phyloP scores from a whole-genome alignment of 1,284 basidiomycete species.

The Irpex rosettiformis region DNA sequence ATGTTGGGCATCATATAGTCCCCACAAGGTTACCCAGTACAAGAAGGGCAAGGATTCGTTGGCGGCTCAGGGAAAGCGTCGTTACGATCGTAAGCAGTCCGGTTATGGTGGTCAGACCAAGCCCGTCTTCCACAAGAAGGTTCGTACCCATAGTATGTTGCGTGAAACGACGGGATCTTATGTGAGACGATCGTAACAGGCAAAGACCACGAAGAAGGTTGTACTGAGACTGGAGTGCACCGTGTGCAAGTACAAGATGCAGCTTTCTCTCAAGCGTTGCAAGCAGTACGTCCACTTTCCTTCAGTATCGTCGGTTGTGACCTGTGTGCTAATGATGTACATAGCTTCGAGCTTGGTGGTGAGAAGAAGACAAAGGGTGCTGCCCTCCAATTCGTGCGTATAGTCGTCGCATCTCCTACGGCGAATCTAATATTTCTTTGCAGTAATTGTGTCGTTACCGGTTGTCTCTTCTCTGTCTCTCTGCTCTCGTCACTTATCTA shows the following conservation, averaged over 20 bases:
- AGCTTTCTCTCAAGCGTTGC: constrained; percentile 95
- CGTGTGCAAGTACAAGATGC: constrained; percentile 98
- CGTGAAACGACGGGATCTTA: not conserved
- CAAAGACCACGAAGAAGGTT: constrained; percentile 99
- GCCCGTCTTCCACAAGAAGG: constrained; percentile 99
- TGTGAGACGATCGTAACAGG: constrained; percentile 40
- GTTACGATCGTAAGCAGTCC: constrained; percentile 98
- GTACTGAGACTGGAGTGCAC: constrained; percentile 98
- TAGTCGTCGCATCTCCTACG: not conserved
- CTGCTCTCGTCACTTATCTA: constrained; percentile 17
- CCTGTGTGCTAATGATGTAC: constrained; percentile 19
- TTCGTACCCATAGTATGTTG: constrained; percentile 34
- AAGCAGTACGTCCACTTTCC: constrained; percentile 74
- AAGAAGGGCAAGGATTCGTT: constrained; percentile 98
- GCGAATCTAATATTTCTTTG: constrained; percentile 12
- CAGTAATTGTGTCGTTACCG: constrained; percentile 24
- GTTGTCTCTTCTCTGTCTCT: constrained; percentile 15
- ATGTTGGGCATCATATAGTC: constrained; percentile 39
- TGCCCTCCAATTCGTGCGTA: constrained; percentile 85
- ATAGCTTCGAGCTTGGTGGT: constrained; percentile 96
- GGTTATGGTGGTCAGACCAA: constrained; percentile 99
- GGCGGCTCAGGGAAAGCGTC: constrained; percentile 98
- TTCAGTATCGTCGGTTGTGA: constrained; percentile 11
- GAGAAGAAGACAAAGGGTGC: constrained; percentile 99
- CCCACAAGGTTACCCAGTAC: constrained; percentile 97